Base-by-base conservation (phyloP, 305 asterid genomes). In the Plantago lanceolata region DNA sequence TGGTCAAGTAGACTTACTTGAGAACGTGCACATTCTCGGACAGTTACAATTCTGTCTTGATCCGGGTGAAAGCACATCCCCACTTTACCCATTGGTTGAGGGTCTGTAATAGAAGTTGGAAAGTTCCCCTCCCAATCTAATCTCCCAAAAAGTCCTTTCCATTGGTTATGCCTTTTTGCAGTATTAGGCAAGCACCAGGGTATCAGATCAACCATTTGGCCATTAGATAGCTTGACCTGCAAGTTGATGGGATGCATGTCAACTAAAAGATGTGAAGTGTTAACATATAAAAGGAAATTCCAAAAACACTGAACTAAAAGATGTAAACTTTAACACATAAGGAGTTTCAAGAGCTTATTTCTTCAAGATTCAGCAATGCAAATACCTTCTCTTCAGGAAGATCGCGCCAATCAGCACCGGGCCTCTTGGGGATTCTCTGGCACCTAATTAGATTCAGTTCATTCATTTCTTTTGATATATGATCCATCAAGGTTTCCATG, bases 1-100 rank as follows among this genome's bases (percentile, higher is more conserved):
- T 19, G 58, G 45, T 29, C 8, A 48, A 60, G 17, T 19, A 26
- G 1, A 57, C 79, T 78, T 71, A 87, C 95, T 70, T 87, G 95
- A 69, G 95, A 85, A 40, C 95, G 87, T 3, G 95, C 89, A 68
- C 85, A 87, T 76, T 87, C 95, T 31, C 95, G 88, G 40, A 87
- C 86, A 16, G 93, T 82, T 40, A 87, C 82, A 35, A 87, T 83
- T 78, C 95, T 71, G 68, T 87, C 93, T 72, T 84, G 95, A 37
- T 84, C 80, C 0, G 95, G 95, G 58, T 86, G 95, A 76, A 86
- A 84, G 74, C 89, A 84, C 84, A 81, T 81, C 37, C 95, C 89
- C 9, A 84, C 95, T 68, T 86, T 86, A 37, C 87, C 89, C 89
- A 78, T 86, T 1, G 91, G 89, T 55, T 86, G 95, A 8, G 89